Evolutionary conservation across 129 eudicot species (phyloP), one percentile per base, ranked within the genome.

Genomic region (Saposhnikovia divaricata): DNA sequence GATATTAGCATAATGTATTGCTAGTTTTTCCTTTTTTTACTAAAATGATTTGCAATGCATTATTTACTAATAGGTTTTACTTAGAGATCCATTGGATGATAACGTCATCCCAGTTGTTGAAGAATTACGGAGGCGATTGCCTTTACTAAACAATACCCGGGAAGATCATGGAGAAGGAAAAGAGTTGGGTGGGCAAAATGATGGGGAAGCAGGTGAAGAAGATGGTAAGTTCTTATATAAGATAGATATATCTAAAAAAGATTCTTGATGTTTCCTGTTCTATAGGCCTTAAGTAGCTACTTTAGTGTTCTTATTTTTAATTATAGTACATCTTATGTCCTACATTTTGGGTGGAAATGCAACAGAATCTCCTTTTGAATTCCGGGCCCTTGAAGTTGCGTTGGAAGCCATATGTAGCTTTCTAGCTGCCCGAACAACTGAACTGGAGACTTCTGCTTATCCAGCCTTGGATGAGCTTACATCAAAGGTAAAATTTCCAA

Each of bases 391-490:
- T 57, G 98, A 94, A 86, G 97, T 94, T 44, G 92, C 96, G 48
- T 80, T 94, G 85, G 97, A 94, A 83, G 93, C 96, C 74, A 91
- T 94, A 14, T 94, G 98, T 87, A 94, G 97, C 76, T 90, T 84
- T 80, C 98, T 85, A 80, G 88, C 93, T 75, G 97, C 97, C 19
- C 97, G 97, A 69, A 87, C 92, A 9, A 88, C 92, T 37, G 96
- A 94, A 84, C 75, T 94, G 81, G 98, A 94, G 87, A 88, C 89
- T 14, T 97, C 89, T 81, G 97, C 93, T 57, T 91, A 94, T 74
- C 98, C 98, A 31, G 96, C 96, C 77, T 80, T 94, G 81, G 98
- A 94, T 86, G 90, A 88, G 88, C 93, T 94, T 73, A 94, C 98
- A 5, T 88, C 97, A 5, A 91, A 91, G 96, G 97, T 91, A 53